These are phyloP conservation scores for Termitomyces sp. DNA, from an alignment of 768 basidiomycete species.

Conservation along the genomic window DNA sequence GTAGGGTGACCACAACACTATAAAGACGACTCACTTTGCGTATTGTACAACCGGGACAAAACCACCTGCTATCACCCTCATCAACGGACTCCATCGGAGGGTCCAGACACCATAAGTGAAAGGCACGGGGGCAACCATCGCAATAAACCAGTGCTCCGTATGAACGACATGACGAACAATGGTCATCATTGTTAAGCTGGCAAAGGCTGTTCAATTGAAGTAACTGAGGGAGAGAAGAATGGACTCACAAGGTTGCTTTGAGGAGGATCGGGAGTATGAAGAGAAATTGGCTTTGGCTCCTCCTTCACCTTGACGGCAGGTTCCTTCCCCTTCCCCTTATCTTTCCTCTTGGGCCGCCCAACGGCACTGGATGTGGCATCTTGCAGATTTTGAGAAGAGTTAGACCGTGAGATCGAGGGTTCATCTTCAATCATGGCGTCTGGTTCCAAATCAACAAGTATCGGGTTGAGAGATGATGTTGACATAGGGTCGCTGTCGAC, in stretches of 20 bases:
- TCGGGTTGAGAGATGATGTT: constrained; percentile 37
- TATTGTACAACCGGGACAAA: constrained; percentile 68
- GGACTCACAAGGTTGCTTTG: constrained; percentile 36
- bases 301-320: constrained; percentile 44
- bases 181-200: constrained; percentile 70
- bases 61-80: constrained; percentile 82
- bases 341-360: constrained; percentile 38
- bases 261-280: constrained; percentile 45
- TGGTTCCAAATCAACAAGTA: constrained; percentile 47
- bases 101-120: constrained; percentile 95
- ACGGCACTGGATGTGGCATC: constrained; percentile 25
- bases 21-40: constrained; percentile 49
- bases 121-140: constrained; percentile 94
- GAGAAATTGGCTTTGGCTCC: constrained; percentile 42
- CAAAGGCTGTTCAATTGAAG: constrained; percentile 4
- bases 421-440: constrained; percentile 58
- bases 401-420: constrained; percentile 59
- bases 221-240: not conserved
- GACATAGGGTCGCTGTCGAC: constrained; percentile 32
- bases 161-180: constrained; percentile 82
- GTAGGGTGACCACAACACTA: constrained; percentile 9
- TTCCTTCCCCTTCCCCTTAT: constrained; percentile 55
- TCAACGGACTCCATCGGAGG: constrained; percentile 90
- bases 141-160: constrained; percentile 89
- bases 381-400: constrained; percentile 43